phyloP scores from a whole-genome alignment of 1,139 yeast species.

The Arxiozyma telluris region DNA sequence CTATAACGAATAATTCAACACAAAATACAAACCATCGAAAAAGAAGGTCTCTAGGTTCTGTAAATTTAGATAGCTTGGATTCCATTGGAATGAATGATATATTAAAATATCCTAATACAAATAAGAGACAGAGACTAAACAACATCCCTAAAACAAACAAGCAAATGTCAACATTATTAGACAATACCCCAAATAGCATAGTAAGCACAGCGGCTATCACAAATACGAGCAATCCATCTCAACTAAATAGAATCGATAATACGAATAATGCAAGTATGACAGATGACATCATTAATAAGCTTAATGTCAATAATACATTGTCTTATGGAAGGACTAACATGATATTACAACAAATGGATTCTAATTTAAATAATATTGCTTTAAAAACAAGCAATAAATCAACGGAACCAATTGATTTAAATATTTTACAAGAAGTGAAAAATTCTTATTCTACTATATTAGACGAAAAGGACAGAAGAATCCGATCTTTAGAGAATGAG shows the following conservation, averaged over 20 bases:
- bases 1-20: background rate
- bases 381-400: background rate
- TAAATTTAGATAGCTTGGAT: slow-evolving; percentile 22
- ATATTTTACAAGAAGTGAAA: slow-evolving; percentile 12
- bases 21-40: slow-evolving; percentile 12
- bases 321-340: background rate
- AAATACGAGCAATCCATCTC: background rate
- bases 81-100: slow-evolving; percentile 27
- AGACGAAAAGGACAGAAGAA: slow-evolving; percentile 26
- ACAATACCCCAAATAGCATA: slow-evolving; percentile 1
- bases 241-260: background rate
- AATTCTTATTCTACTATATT: slow-evolving; percentile 21
- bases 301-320: background rate
- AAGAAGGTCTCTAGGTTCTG: slow-evolving; percentile 23
- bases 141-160: background rate
- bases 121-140: slow-evolving; percentile 12
- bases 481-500: slow-evolving; percentile 24
- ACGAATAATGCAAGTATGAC: background rate
- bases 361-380: background rate
- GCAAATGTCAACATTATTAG: background rate
- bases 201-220: background rate
- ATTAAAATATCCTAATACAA: slow-evolving; percentile 21
- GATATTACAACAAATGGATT: background rate
- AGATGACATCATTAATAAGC: background rate
- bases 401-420: slow-evolving; percentile 4